A percentile compares a stretch with the other conserved stretches of the same genome.
Conservation (phyloP, 352 stramenopile species). For the Phytophthora crassamura region DNA sequence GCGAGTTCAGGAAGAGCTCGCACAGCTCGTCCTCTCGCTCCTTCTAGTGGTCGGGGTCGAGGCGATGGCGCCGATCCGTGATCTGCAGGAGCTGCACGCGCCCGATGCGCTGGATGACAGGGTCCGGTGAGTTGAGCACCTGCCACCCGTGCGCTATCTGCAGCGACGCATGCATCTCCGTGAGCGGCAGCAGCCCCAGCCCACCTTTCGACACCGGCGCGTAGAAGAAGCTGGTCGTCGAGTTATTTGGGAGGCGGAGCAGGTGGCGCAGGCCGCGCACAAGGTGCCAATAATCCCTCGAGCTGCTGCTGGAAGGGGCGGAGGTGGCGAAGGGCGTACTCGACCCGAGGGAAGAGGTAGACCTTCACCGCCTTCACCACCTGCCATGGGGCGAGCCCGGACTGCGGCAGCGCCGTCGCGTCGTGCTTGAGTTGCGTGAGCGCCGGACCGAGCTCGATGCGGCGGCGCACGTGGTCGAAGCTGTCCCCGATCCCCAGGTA, state of each 20-base stretch:
- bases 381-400: conserved; percentile 8
- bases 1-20: too few relatives aligned
- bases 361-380: conserved; percentile 18
- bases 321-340: conserved; percentile 16
- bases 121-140: conserved; percentile 19
- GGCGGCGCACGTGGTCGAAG: too few relatives aligned
- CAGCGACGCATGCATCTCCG: conserved; percentile 2
- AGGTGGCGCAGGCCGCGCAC: conserved; percentile 11
- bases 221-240: conserved; percentile 19
- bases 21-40: too few relatives aligned
- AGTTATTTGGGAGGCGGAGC: background rate
- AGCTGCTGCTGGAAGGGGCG: background rate
- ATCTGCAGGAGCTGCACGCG: conserved; percentile 17
- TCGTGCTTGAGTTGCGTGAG: background rate
- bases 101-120: conserved; percentile 5
- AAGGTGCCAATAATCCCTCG: conserved; percentile 2
- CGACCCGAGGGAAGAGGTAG: conserved; percentile 9
- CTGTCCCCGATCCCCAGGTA: too few relatives aligned
- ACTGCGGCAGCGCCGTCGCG: background rate
- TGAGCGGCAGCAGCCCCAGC: background rate
- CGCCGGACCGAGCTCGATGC: too few relatives aligned
- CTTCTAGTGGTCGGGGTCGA: background rate
- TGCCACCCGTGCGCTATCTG: conserved; percentile 14
- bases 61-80: background rate
- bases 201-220: background rate